phyloP scores from a whole-genome alignment of 495 filamentous ascomycete species.

The Aspergillus conjunctus region DNA sequence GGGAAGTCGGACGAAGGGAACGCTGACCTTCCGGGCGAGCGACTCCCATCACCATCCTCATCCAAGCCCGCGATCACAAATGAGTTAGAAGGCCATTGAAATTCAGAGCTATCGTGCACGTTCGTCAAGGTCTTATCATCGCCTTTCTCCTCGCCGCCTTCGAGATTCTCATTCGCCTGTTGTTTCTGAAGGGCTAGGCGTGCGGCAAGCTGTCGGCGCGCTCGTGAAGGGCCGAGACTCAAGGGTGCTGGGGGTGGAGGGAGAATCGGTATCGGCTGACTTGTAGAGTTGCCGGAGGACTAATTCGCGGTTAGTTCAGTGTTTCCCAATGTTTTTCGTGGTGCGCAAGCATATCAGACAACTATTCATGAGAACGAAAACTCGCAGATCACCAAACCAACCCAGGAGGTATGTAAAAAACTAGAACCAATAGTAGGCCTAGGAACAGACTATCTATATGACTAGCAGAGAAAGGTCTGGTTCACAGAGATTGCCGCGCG shows the following conservation, averaged over 20 bases:
- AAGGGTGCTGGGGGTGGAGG: slow-evolving; percentile 51
- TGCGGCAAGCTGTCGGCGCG: slow-evolving; percentile 79
- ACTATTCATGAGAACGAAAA: slow-evolving; percentile 3
- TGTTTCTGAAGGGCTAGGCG: slow-evolving; percentile 79
- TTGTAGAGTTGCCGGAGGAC: slow-evolving; percentile 39
- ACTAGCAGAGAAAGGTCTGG: slow-evolving; percentile 16
- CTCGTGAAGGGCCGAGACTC: slow-evolving; percentile 82
- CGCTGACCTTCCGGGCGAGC: slow-evolving; percentile 27
- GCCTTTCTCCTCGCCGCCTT: slow-evolving; percentile 23
- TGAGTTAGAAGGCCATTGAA: slow-evolving; percentile 45
- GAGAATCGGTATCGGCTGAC: slow-evolving; percentile 50
- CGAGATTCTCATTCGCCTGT: slow-evolving; percentile 47
- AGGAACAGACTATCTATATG: slow-evolving; percentile 22
- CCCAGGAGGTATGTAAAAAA: slow-evolving; percentile 11
- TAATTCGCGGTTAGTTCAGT: slow-evolving; percentile 16
- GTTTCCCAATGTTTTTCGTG: not conserved
- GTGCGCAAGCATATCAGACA: not conserved
- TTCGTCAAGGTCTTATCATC: slow-evolving; percentile 20
- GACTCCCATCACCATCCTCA: slow-evolving; percentile 49
- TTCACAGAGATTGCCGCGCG: slow-evolving; percentile 20
- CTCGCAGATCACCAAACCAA: not conserved
- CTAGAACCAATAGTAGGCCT: slow-evolving; percentile 11
- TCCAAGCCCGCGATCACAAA: slow-evolving; percentile 49
- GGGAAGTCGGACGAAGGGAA: slow-evolving; percentile 44
- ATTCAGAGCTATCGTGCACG: slow-evolving; percentile 27